These are phyloP conservation scores for Apophysomyces ossiformis DNA, from an alignment of 371 early-diverging fungal genomes.

Conservation along the genomic window DNA sequence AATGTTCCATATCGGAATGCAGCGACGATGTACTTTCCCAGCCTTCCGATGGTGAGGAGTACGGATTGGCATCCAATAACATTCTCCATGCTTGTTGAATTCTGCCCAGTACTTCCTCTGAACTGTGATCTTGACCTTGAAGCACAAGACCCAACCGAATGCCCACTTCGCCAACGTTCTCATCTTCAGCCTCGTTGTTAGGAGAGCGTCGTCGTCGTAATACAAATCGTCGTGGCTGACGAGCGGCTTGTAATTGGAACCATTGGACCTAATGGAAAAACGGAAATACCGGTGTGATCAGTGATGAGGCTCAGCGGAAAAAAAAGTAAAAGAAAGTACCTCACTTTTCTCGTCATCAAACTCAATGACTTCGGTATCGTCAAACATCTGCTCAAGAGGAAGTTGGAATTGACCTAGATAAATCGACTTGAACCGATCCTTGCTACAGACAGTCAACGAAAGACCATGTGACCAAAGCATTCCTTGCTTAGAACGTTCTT, in stretches of 20 bases:
- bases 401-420: constrained; percentile 42
- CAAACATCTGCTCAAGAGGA: constrained; percentile 37
- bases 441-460: constrained; percentile 38
- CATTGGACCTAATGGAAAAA: constrained; percentile 21
- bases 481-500: constrained; percentile 23
- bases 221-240: constrained; percentile 12
- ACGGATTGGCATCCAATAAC: constrained; percentile 3
- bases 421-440: constrained; percentile 47
- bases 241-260: constrained; percentile 20
- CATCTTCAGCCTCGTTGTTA: background rate
- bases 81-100: constrained; percentile 1
- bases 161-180: constrained; percentile 5
- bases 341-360: constrained; percentile 24
- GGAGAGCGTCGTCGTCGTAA: constrained; percentile 17
- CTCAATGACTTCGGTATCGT: constrained; percentile 23
- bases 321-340: constrained; percentile 12
- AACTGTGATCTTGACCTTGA: background rate
- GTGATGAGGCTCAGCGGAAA: constrained; percentile 11
- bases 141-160: background rate
- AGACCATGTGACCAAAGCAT: constrained; percentile 38
- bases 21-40: constrained; percentile 1
- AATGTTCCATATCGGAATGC: constrained; percentile 8
- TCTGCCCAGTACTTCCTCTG: background rate
- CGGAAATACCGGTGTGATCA: background rate
- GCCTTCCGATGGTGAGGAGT: background rate